Evolutionary conservation across 208 protist species (phyloP).

Genomic region (Leishmania tropica): DNA sequence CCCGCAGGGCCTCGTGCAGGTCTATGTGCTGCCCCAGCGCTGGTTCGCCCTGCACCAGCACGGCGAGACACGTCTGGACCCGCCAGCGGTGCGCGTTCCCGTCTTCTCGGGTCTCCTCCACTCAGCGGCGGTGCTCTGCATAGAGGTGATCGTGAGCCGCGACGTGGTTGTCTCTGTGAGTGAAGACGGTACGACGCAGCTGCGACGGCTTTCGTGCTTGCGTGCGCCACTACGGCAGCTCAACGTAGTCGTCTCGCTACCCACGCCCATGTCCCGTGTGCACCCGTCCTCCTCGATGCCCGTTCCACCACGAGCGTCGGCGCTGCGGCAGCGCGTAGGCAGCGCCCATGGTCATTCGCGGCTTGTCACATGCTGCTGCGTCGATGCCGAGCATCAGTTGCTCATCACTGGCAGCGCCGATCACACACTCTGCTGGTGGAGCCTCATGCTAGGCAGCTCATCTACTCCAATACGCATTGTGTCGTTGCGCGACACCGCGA

Average conservation of each 20-base stretch:
- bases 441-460: slow-evolving; percentile 26
- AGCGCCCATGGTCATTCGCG: slow-evolving; percentile 49
- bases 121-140: slow-evolving; percentile 48
- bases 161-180: slow-evolving; percentile 73
- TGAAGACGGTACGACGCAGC: slow-evolving; percentile 68
- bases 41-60: slow-evolving; percentile 69
- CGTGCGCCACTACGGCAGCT: slow-evolving; percentile 64
- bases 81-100: slow-evolving; percentile 52
- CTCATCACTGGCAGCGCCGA: slow-evolving; percentile 78
- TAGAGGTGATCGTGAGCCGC: slow-evolving; percentile 47
- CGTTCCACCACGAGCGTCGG: not conserved
- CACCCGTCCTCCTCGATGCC: not conserved
- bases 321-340: not conserved
- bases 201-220: slow-evolving; percentile 64
- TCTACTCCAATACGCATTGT: slow-evolving; percentile 41
- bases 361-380: slow-evolving; percentile 70
- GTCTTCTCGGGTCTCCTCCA: slow-evolving; percentile 50
- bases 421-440: slow-evolving; percentile 78
- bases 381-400: slow-evolving; percentile 43
- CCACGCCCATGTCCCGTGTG: slow-evolving; percentile 13
- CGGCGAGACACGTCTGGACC: slow-evolving; percentile 53
- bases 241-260: slow-evolving; percentile 25
- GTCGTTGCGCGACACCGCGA: slow-evolving; percentile 50
- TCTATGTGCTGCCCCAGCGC: slow-evolving; percentile 54
- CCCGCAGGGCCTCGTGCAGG: slow-evolving; percentile 71